These are phyloP conservation scores for Paramecium caudatum DNA, from an alignment of 73 alveolate species.

Conservation along the genomic window DNA sequence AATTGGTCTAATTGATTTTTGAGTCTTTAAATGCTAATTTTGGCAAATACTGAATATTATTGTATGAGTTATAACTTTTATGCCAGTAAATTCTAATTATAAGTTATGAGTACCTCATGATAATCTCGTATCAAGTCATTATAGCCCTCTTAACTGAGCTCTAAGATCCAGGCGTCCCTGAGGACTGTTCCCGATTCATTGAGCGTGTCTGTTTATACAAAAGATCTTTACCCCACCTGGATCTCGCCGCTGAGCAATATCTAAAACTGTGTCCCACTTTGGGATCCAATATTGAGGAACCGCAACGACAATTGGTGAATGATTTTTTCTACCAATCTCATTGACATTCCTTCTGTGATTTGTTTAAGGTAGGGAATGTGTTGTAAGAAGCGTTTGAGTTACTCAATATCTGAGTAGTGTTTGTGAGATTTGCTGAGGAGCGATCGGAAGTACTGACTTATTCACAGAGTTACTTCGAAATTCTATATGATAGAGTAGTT, in stretches of 20 bases:
- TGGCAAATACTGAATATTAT: not conserved
- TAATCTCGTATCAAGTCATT: constrained; percentile 10
- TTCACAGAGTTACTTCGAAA: constrained; percentile 13
- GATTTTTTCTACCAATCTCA: constrained; percentile 11
- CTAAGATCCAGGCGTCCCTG: constrained; percentile 12
- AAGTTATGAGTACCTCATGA: too few species aligned
- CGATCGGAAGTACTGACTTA: constrained; percentile 33
- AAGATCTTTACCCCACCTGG: not conserved
- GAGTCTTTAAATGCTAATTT: constrained; percentile 22
- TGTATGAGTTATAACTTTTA: not conserved
- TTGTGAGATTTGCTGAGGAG: not conserved
- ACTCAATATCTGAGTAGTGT: constrained; percentile 4
- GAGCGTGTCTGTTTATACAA: not conserved
- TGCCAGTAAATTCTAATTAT: not conserved
- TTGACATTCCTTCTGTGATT: constrained; percentile 29
- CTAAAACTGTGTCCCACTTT: constrained; percentile 14
- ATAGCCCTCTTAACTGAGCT: not conserved
- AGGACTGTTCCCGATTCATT: not conserved
- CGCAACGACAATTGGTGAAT: not conserved
- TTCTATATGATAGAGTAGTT: constrained; percentile 21
- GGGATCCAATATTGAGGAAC: not conserved
- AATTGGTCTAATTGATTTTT: constrained; percentile 30
- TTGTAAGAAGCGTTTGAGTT: not conserved
- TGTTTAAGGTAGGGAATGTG: not conserved
- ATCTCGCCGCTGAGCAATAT: constrained; percentile 18